Percentiles rank a stretch among this genome's conserved stretches.
These are phyloP conservation scores for Colletotrichum camelliae DNA, from an alignment of 2,329 filamentous ascomycete species.

Conservation along the genomic window DNA sequence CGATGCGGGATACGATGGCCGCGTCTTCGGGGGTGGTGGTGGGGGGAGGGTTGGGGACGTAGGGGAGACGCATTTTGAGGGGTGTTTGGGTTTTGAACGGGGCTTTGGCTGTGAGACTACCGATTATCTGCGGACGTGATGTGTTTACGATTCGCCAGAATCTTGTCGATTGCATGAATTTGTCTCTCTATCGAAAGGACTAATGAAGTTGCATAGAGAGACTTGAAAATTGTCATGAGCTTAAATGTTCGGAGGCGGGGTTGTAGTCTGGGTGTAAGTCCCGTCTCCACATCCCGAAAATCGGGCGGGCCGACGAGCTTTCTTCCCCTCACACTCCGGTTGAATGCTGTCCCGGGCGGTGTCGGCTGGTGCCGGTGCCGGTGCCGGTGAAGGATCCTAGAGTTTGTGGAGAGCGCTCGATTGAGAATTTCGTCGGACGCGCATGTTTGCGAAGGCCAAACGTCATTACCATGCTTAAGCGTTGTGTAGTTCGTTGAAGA, in stretches of 20 bases:
- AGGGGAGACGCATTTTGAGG: constrained; percentile 69
- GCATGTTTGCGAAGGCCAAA: background rate
- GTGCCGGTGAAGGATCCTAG: background rate
- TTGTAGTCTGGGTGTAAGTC: constrained; percentile 4
- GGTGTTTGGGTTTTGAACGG: constrained; percentile 9
- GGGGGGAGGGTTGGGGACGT: constrained; percentile 61
- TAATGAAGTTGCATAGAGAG: background rate
- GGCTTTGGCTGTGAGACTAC: background rate
- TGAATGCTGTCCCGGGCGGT: constrained; percentile 20
- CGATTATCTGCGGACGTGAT: background rate
- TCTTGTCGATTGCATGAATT: background rate
- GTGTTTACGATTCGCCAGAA: background rate
- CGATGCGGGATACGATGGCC: constrained; percentile 68
- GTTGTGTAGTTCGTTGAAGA: background rate
- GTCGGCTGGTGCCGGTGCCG: background rate
- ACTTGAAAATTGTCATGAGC: background rate
- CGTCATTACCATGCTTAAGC: background rate
- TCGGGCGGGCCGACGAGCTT: constrained; percentile 11
- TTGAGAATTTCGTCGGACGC: background rate
- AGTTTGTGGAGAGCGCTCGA: background rate
- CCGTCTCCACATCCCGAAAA: constrained; percentile 20
- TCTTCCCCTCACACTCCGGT: constrained; percentile 7
- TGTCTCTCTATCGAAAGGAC: background rate
- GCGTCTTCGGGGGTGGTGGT: constrained; percentile 50
- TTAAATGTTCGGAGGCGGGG: constrained; percentile 12